Evolutionary conservation across 1,284 basidiomycete genomes (phyloP).

Genomic region (Trichosporon sp.): DNA sequence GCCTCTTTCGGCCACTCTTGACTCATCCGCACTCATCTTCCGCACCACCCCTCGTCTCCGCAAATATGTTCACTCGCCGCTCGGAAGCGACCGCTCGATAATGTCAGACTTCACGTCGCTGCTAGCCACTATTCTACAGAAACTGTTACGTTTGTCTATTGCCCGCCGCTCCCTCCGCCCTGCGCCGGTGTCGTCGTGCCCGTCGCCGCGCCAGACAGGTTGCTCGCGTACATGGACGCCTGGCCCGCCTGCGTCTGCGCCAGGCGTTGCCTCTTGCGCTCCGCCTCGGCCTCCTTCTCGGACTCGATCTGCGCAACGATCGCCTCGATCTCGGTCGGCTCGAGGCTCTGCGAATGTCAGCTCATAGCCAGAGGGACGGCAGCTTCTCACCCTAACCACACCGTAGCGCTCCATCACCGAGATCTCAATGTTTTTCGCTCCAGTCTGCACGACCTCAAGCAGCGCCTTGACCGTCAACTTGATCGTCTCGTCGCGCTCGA

Average conservation of each 20-base stretch:
- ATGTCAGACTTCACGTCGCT: slow-evolving; percentile 17
- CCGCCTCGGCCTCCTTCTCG: slow-evolving; percentile 95
- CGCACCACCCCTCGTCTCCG: neutral
- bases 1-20: slow-evolving; percentile 6
- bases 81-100: neutral
- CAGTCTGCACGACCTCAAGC: slow-evolving; percentile 97
- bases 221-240: slow-evolving; percentile 49
- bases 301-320: slow-evolving; percentile 89
- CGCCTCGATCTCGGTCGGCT: slow-evolving; percentile 79
- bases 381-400: slow-evolving; percentile 75
- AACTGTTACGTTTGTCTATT: slow-evolving; percentile 34
- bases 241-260: slow-evolving; percentile 65
- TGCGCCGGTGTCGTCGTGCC: slow-evolving; percentile 36
- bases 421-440: slow-evolving; percentile 98
- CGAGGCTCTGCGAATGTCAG: slow-evolving; percentile 68
- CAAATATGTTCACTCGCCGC: too few relatives aligned
- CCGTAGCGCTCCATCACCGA: slow-evolving; percentile 94
- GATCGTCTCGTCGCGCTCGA: slow-evolving; percentile 84
- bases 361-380: too few relatives aligned
- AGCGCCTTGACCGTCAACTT: slow-evolving; percentile 95
- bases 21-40: neutral
- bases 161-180: slow-evolving; percentile 46
- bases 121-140: slow-evolving; percentile 17
- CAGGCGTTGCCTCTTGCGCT: slow-evolving; percentile 74
- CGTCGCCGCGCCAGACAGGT: slow-evolving; percentile 35